phyloP scores from a whole-genome alignment of 169 alveolate genomes.

The Eimeria praecox region DNA sequence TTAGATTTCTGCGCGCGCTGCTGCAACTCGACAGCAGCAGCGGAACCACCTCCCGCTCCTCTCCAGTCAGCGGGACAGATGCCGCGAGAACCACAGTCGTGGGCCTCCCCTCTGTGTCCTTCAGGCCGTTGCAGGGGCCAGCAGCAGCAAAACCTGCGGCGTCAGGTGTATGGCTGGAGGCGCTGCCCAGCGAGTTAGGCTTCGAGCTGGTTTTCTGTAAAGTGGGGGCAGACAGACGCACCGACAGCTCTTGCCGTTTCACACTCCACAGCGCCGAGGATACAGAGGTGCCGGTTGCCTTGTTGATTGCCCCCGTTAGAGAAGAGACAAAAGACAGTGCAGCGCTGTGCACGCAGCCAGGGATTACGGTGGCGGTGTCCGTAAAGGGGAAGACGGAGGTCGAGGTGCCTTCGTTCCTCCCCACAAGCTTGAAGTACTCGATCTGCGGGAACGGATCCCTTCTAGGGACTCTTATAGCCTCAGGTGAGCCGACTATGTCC shows the following conservation, averaged over 20 bases:
- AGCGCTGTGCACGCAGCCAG: slow-evolving; percentile 34
- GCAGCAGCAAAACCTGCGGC: neutral
- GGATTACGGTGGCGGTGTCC: slow-evolving; percentile 4
- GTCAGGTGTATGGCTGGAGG: neutral
- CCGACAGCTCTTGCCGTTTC: slow-evolving; percentile 30
- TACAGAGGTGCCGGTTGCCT: neutral
- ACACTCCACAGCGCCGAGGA: slow-evolving; percentile 14
- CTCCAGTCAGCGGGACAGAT: neutral
- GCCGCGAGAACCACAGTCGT: neutral
- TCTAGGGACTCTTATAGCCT: slow-evolving; percentile 30
- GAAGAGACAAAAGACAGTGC: neutral
- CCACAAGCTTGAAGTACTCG: slow-evolving; percentile 36
- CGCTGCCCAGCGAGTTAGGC: slow-evolving; percentile 10
- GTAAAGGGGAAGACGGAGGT: slow-evolving; percentile 30
- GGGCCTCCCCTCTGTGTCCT: neutral
- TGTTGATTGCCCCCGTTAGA: slow-evolving; percentile 25
- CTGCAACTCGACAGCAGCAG: neutral
- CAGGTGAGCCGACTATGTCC: slow-evolving; percentile 4
- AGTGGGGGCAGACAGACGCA: neutral
- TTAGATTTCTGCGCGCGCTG: slow-evolving; percentile 27
- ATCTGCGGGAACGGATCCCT: slow-evolving; percentile 51
- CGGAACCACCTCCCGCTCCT: neutral
- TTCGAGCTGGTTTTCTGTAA: slow-evolving; percentile 38
- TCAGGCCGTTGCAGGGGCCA: neutral
- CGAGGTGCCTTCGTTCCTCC: slow-evolving; percentile 28